Conservation (phyloP, 768 basidiomycete species). For the Termitomyces sp. region DNA sequence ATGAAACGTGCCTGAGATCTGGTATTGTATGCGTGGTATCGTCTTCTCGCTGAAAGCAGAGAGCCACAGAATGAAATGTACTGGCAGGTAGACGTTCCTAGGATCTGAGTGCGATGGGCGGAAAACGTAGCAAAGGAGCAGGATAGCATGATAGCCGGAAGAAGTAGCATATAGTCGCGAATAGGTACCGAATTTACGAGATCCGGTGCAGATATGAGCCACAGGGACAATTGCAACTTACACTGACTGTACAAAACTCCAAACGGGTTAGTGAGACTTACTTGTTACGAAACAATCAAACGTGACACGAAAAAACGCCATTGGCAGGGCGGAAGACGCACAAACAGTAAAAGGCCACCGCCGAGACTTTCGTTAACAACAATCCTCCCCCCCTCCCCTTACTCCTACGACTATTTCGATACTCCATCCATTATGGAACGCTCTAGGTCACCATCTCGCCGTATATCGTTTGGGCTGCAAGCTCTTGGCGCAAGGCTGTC, state of each 20-base stretch:
- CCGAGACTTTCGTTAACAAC: neutral
- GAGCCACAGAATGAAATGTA: neutral
- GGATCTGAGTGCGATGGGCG: neutral
- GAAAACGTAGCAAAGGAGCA: neutral
- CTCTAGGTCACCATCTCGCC: constrained; percentile 10
- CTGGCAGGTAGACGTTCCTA: neutral
- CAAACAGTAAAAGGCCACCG: neutral
- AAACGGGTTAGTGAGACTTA: neutral
- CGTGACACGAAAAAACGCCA: constrained; percentile 3
- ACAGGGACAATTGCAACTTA: neutral
- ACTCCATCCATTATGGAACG: neutral
- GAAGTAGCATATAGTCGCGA: neutral
- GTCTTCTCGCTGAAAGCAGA: neutral
- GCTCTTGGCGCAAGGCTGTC: constrained; percentile 9
- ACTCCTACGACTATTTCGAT: neutral
- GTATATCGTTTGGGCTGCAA: constrained; percentile 5
- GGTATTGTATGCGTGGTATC: neutral
- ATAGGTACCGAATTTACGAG: neutral
- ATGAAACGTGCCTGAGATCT: neutral
- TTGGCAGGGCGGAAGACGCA: constrained; percentile 4
- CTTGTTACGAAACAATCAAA: neutral
- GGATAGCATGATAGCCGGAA: neutral
- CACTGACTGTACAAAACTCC: neutral
- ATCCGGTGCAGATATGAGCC: neutral
- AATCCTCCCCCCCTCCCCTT: neutral